Evolutionary conservation across 768 basidiomycete genomes (phyloP).

Genomic region (Podaxis sp.): DNA sequence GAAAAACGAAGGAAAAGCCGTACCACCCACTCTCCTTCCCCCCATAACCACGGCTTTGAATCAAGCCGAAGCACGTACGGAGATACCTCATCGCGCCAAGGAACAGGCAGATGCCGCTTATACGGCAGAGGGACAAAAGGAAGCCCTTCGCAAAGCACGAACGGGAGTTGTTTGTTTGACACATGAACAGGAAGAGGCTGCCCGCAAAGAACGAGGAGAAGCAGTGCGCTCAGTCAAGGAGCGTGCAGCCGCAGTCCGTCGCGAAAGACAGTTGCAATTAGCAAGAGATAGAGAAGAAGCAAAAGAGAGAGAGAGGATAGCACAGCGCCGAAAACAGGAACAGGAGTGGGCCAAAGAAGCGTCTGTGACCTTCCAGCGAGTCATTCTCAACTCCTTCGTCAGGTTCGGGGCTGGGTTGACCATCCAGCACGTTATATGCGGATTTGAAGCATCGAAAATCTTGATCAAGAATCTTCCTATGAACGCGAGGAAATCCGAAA

Average conservation of each 20-base stretch:
- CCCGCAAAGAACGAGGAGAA: background rate
- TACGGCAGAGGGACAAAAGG: too few relatives aligned
- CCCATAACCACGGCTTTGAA: background rate
- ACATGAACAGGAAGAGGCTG: background rate
- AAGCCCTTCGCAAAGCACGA: background rate
- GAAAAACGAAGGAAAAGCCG: background rate
- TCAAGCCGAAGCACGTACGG: background rate
- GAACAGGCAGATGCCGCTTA: too few relatives aligned
- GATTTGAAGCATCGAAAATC: conserved; percentile 19
- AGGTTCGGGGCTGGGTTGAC: conserved; percentile 24
- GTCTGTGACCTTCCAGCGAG: conserved; percentile 5
- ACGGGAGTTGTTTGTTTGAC: background rate
- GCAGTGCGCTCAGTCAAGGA: background rate
- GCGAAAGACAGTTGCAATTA: background rate
- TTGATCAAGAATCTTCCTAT: conserved; percentile 18
- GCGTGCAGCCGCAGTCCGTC: background rate
- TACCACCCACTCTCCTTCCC: background rate
- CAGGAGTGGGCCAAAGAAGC: conserved; percentile 14
- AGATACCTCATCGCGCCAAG: background rate
- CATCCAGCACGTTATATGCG: conserved; percentile 16
- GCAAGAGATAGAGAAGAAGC: background rate
- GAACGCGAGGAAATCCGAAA: conserved; percentile 15
- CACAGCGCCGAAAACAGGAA: conserved; percentile 3
- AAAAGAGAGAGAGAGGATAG: background rate
- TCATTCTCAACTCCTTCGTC: conserved; percentile 19